phyloP scores from a whole-genome alignment of 2,329 filamentous ascomycete species.

The Aspergillus costaricaensis region DNA sequence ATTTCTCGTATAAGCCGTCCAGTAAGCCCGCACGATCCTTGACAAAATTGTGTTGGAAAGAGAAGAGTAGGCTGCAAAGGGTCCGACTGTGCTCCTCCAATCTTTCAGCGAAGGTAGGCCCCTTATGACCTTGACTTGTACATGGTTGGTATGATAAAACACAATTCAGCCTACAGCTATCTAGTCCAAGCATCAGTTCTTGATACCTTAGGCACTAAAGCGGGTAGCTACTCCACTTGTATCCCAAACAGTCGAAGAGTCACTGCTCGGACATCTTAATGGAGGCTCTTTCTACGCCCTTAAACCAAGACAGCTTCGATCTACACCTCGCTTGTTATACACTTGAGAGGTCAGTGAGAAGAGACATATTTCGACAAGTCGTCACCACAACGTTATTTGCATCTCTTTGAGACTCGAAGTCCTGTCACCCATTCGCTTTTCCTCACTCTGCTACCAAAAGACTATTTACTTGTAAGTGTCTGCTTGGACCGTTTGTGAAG shows the following conservation, averaged over 20 bases:
- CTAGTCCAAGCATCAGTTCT: not conserved
- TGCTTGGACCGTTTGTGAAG: not conserved
- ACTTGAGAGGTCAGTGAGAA: no score
- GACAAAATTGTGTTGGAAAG: no score
- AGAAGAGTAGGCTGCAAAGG: no score
- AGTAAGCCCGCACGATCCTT: no score
- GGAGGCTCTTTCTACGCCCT: not conserved
- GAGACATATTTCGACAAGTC: not conserved
- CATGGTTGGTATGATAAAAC: no score
- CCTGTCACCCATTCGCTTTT: not conserved
- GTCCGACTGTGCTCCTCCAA: no score
- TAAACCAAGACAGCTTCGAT: not conserved
- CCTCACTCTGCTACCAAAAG: not conserved
- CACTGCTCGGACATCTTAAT: not conserved
- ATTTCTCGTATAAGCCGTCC: no score
- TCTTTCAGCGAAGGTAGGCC: no score
- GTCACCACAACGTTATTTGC: not conserved
- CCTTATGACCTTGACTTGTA: no score
- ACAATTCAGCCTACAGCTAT: not conserved
- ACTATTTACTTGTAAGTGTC: not conserved
- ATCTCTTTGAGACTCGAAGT: not conserved
- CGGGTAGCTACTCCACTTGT: conserved; percentile 12
- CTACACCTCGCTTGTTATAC: not conserved
- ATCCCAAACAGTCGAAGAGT: conserved; percentile 6
- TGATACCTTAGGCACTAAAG: conserved; percentile 13